Evolutionary conservation across 305 asterid species (phyloP).

Genomic region (Fraxinus xanthoxyloides): DNA sequence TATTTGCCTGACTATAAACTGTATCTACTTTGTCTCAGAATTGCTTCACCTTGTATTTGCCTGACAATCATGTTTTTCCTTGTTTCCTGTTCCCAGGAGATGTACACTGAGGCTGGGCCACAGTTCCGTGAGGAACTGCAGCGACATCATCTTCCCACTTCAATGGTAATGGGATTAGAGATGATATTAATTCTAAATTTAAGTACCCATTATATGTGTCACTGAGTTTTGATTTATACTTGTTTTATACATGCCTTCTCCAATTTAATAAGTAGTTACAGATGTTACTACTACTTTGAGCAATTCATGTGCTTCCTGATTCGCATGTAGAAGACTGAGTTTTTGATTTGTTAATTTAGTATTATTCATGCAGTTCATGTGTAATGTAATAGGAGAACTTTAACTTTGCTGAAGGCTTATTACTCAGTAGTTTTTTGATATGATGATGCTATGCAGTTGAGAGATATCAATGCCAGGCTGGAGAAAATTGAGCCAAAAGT

Average conservation of each 20-base stretch:
- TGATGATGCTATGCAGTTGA: conserved; percentile 57
- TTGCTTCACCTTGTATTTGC: conserved; percentile 12
- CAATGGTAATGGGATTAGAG: conserved; percentile 53
- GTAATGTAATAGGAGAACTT: not conserved
- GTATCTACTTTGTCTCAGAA: too few species aligned
- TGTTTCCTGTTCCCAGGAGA: conserved; percentile 52
- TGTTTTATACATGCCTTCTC: not conserved
- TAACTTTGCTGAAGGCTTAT: conserved; percentile 22
- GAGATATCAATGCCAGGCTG: conserved; percentile 83
- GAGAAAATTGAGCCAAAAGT: conserved; percentile 88
- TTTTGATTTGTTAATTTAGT: conserved; percentile 11
- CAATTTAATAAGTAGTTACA: not conserved
- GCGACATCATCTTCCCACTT: conserved; percentile 68
- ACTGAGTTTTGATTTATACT: not conserved
- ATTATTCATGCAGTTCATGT: not conserved
- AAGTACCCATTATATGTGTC: not conserved
- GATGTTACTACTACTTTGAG: conserved; percentile 4
- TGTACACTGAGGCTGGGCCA: conserved; percentile 82
- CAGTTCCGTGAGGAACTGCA: conserved; percentile 95
- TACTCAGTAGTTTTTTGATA: conserved; percentile 27
- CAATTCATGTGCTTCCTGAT: conserved; percentile 6
- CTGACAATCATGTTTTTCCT: conserved; percentile 9
- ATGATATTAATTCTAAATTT: not conserved
- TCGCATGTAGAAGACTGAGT: conserved; percentile 11
- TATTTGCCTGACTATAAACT: conserved; percentile 15